Percentiles rank a stretch among this genome's conserved stretches.
These are phyloP conservation scores for Trichoderma sp. DNA, from an alignment of 2,329 filamentous ascomycete species.

Conservation along the genomic window DNA sequence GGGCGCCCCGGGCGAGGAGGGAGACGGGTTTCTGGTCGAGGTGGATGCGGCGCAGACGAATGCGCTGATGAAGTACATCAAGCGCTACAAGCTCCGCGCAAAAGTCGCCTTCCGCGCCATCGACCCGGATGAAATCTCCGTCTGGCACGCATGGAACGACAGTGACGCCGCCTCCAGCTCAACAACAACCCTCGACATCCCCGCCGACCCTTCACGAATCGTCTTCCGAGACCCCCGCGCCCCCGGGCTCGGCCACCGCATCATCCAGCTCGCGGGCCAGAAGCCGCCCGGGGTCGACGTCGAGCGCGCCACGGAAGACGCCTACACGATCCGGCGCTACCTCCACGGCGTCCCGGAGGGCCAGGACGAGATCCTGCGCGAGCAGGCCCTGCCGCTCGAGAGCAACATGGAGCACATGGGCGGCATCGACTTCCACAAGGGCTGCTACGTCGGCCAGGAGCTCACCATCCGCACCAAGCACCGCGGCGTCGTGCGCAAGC, in stretches of 20 bases:
- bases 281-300: constrained; percentile 46
- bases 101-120: constrained; percentile 72
- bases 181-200: background rate
- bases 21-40: constrained; percentile 68
- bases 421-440: constrained; percentile 90
- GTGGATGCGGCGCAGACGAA: constrained; percentile 70
- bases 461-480: constrained; percentile 94
- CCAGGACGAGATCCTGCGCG: constrained; percentile 71
- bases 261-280: constrained; percentile 41
- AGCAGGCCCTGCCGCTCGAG: constrained; percentile 79
- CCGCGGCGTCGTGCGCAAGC: constrained; percentile 88
- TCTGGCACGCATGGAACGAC: constrained; percentile 77
- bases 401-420: constrained; percentile 84
- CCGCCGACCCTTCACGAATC: constrained; percentile 34
- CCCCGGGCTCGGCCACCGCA: constrained; percentile 58
- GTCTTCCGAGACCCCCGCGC: constrained; percentile 56
- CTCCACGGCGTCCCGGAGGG: constrained; percentile 83
- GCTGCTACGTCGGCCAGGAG: constrained; percentile 96
- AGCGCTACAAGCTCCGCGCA: constrained; percentile 81
- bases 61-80: constrained; percentile 70
- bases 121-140: constrained; percentile 62
- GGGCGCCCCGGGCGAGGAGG: constrained; percentile 36
- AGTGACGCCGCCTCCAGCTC: constrained; percentile 46
- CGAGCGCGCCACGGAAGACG: constrained; percentile 53
- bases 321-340: constrained; percentile 77